Conservation (phyloP, 2,329 filamentous ascomycete genomes). For the Paramyrothecium roridum region DNA sequence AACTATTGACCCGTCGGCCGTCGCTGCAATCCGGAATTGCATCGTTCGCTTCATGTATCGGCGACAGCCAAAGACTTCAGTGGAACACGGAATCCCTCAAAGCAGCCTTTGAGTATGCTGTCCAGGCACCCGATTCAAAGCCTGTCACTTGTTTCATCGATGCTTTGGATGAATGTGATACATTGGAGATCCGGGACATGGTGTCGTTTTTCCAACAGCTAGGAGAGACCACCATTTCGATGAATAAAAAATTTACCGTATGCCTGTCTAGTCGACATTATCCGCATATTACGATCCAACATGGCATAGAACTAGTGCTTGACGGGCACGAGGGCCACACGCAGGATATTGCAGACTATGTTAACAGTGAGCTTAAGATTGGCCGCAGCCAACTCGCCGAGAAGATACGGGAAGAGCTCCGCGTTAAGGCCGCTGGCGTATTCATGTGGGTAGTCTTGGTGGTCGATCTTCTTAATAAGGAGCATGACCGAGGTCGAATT, state of each 20-base stretch:
- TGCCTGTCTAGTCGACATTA: constrained; percentile 44
- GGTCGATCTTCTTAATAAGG: constrained; percentile 29
- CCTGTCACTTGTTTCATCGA: constrained; percentile 23
- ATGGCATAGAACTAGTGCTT: constrained; percentile 18
- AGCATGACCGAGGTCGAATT: constrained; percentile 20
- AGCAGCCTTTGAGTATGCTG: constrained; percentile 14
- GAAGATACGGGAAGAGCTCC: not conserved
- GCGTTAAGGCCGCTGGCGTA: not conserved
- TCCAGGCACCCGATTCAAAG: constrained; percentile 6
- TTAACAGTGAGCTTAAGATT: constrained; percentile 22
- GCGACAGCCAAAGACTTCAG: not conserved
- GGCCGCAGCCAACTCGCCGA: constrained; percentile 18
- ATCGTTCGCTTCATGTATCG: not conserved
- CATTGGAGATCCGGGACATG: constrained; percentile 36
- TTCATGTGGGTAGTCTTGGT: constrained; percentile 1
- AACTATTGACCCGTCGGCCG: constrained; percentile 34
- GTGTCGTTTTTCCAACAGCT: constrained; percentile 36
- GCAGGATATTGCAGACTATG: constrained; percentile 18
- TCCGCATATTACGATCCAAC: constrained; percentile 30
- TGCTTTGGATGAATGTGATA: constrained; percentile 45
- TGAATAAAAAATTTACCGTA: constrained; percentile 19
- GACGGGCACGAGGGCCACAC: constrained; percentile 19
- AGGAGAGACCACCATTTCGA: constrained; percentile 18
- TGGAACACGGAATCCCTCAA: constrained; percentile 5
- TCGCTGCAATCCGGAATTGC: constrained; percentile 30